These are phyloP conservation scores for Quercus ilex DNA, from an alignment of 306 rosid species.

Conservation along the genomic window DNA sequence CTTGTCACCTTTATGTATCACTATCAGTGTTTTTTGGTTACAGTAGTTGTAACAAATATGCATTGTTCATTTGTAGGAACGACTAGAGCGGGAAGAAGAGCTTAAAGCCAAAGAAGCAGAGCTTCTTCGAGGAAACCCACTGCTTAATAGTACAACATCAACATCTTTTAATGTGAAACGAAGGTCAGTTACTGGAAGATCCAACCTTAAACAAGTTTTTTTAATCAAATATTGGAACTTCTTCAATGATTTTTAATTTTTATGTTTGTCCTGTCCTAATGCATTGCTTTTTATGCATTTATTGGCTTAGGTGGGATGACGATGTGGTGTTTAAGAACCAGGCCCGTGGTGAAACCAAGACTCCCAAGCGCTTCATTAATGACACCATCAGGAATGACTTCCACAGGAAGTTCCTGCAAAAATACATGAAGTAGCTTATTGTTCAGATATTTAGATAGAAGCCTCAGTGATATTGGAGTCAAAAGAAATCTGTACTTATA, in stretches of 20 bases:
- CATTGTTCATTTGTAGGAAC: conserved; percentile 50
- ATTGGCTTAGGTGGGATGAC: conserved; percentile 70
- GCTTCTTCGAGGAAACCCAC: conserved; percentile 79
- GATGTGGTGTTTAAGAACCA: conserved; percentile 93
- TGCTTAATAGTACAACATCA: conserved; percentile 66
- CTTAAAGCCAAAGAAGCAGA: conserved; percentile 88
- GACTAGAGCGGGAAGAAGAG: conserved; percentile 70
- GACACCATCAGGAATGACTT: conserved; percentile 95
- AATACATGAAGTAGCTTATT: conserved; percentile 71
- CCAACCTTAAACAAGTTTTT: not conserved
- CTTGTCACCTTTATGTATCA: not conserved
- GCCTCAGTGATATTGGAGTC: not conserved
- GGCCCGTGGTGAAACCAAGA: conserved; percentile 87
- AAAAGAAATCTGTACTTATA: not conserved
- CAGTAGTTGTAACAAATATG: not conserved
- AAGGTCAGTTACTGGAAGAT: conserved; percentile 40
- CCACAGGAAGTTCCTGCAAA: conserved; percentile 84
- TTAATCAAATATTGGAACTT: not conserved
- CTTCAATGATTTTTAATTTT: not conserved
- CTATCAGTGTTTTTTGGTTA: not conserved
- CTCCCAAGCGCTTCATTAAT: conserved; percentile 83
- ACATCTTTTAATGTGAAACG: conserved; percentile 76
- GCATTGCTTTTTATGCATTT: not conserved
- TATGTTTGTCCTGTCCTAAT: not conserved
- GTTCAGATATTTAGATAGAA: not conserved